phyloP scores from a whole-genome alignment of 177 flowering plant genomes.

The Vitis hybrid region DNA sequence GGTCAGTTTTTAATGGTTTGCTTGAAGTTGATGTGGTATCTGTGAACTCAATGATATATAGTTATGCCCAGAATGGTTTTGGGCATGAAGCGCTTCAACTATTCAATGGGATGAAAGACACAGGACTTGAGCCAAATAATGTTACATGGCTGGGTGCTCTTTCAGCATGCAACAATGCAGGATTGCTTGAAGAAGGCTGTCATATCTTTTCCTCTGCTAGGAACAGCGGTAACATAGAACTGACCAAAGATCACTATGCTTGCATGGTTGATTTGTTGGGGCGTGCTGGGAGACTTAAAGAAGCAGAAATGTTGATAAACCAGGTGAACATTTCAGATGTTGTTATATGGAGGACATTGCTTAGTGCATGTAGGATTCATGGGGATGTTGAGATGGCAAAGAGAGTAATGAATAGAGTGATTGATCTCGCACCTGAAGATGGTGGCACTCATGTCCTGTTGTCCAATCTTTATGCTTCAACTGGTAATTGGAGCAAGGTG shows the following conservation, averaged over 20 bases:
- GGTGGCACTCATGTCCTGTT: conserved; percentile 40
- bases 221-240: conserved; percentile 12
- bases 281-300: conserved; percentile 47
- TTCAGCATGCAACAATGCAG: conserved; percentile 52
- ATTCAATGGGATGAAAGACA: conserved; percentile 32
- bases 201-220: conserved; percentile 36
- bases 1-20: conserved; percentile 32
- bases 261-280: conserved; percentile 64
- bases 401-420: conserved; percentile 23
- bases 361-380: conserved; percentile 51
- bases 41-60: conserved; percentile 46
- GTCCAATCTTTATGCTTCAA: conserved; percentile 49
- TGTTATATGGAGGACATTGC: conserved; percentile 50
- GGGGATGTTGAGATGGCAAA: conserved; percentile 39
- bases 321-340: conserved; percentile 39
- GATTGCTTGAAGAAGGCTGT: conserved; percentile 51
- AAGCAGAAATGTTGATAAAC: conserved; percentile 41
- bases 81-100: conserved; percentile 42
- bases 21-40: conserved; percentile 35
- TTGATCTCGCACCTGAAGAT: conserved; percentile 38
- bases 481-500: conserved; percentile 45
- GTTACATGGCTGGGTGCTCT: conserved; percentile 38
- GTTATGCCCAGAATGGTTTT: conserved; percentile 48
- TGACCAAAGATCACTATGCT: conserved; percentile 43
- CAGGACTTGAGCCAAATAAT: conserved; percentile 35